Percentiles rank a stretch among this genome's conserved stretches.
These are phyloP conservation scores for Hyaloraphidium curvatum DNA, from an alignment of 192 early-diverging fungal species.

Conservation along the genomic window DNA sequence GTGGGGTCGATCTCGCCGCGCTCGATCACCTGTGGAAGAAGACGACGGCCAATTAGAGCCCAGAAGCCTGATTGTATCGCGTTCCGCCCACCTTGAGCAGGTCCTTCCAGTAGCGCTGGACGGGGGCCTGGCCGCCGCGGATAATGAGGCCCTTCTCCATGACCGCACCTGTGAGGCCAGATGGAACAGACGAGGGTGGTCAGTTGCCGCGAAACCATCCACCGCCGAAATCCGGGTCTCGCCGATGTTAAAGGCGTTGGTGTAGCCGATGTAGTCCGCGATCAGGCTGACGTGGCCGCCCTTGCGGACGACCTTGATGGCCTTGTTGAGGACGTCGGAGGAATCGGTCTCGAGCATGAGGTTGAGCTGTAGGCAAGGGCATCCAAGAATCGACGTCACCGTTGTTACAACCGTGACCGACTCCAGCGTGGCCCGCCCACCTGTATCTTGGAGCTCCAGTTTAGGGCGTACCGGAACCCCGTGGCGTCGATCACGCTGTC, in stretches of 20 bases:
- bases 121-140: slow-evolving; percentile 19
- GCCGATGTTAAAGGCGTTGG: slow-evolving; percentile 17
- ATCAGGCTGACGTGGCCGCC: slow-evolving; percentile 25
- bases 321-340: slow-evolving; percentile 19
- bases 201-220: too few species aligned
- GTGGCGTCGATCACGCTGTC: slow-evolving; percentile 28
- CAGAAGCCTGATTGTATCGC: too few species aligned
- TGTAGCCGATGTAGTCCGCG: slow-evolving; percentile 23
- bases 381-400: too few species aligned
- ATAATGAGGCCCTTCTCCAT: slow-evolving; percentile 18
- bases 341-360: slow-evolving; percentile 28
- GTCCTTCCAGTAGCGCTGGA: slow-evolving; percentile 23
- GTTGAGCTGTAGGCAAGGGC: too few species aligned
- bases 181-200: too few species aligned
- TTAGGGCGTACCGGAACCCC: slow-evolving; percentile 26
- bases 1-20: slow-evolving; percentile 20
- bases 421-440: too few species aligned
- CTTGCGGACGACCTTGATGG: slow-evolving; percentile 18
- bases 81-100: too few species aligned
- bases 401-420: too few species aligned
- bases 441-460: slow-evolving; percentile 17
- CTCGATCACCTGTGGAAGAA: too few species aligned
- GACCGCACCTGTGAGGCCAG: slow-evolving; percentile 18
- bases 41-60: too few species aligned
- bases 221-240: too few species aligned